phyloP scores from a whole-genome alignment of 257 asterid species.

The Osmanthus fragrans region DNA sequence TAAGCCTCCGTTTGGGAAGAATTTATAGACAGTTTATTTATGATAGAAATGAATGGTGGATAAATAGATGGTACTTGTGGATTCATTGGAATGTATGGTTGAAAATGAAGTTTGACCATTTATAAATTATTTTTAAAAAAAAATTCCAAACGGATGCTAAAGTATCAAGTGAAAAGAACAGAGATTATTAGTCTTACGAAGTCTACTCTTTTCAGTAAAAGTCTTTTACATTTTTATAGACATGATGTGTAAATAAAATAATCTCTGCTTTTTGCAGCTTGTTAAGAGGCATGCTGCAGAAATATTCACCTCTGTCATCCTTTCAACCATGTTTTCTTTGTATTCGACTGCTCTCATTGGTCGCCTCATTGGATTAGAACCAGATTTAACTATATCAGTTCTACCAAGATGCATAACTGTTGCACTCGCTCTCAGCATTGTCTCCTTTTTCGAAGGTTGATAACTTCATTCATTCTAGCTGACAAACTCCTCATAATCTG shows the following conservation, averaged over 20 bases:
- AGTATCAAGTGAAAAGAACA: no score
- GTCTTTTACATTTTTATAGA: background rate
- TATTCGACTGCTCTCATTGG: conserved; percentile 90
- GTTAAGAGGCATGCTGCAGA: conserved; percentile 98
- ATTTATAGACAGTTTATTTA: no score
- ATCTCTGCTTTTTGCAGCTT: conserved; percentile 48
- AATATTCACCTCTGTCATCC: conserved; percentile 82
- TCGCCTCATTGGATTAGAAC: conserved; percentile 76
- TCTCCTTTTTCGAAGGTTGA: conserved; percentile 86
- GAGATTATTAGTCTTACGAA: background rate
- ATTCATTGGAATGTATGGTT: no score
- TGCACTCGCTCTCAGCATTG: conserved; percentile 97
- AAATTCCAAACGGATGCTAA: no score
- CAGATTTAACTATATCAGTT: conserved; percentile 65
- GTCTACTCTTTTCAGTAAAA: background rate
- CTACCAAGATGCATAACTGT: conserved; percentile 99
- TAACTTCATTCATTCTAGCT: background rate
- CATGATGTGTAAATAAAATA: background rate
- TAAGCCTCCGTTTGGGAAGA: no score
- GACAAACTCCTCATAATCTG: background rate
- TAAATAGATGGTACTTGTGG: no score
- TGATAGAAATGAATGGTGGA: no score
- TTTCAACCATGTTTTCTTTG: conserved; percentile 76
- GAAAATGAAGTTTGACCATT: no score
- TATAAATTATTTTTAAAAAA: no score